Conservation (phyloP, 129 eudicot genomes). For the Solidago caesia region DNA sequence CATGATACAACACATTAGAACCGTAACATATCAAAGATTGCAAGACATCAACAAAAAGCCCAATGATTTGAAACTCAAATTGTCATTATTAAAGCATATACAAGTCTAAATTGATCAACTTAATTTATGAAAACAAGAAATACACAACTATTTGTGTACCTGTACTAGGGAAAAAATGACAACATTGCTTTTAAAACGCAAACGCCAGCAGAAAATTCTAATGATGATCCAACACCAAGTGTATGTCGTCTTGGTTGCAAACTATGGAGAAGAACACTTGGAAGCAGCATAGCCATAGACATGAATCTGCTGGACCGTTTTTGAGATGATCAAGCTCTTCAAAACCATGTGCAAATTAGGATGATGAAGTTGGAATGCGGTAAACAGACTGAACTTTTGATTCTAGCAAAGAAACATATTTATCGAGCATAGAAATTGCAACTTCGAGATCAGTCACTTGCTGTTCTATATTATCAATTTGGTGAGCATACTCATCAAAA, state of each 20-base stretch:
- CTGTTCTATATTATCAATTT: conserved; percentile 75
- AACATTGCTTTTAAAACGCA: neutral
- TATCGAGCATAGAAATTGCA: conserved; percentile 85
- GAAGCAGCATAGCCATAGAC: conserved; percentile 6
- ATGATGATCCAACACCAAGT: neutral
- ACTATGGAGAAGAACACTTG: neutral
- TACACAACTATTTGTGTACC: neutral
- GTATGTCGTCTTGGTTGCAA: neutral
- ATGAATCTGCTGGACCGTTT: neutral
- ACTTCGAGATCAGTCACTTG: conserved; percentile 92
- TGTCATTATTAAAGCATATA: no score
- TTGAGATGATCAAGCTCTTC: conserved; percentile 7
- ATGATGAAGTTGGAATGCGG: conserved; percentile 52
- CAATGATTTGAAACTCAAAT: no score
- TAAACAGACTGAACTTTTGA: conserved; percentile 67
- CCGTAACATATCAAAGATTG: no score
- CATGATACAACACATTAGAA: no score
- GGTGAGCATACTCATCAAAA: conserved; percentile 69
- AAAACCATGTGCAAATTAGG: conserved; percentile 16
- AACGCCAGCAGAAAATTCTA: neutral
- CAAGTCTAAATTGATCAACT: neutral
- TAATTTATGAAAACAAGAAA: neutral
- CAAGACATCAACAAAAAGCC: no score
- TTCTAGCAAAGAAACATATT: conserved; percentile 70
- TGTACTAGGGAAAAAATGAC: neutral